Evolutionary conservation across 2,329 filamentous ascomycete genomes (phyloP).

Genomic region (Aureobasidium sp.): DNA sequence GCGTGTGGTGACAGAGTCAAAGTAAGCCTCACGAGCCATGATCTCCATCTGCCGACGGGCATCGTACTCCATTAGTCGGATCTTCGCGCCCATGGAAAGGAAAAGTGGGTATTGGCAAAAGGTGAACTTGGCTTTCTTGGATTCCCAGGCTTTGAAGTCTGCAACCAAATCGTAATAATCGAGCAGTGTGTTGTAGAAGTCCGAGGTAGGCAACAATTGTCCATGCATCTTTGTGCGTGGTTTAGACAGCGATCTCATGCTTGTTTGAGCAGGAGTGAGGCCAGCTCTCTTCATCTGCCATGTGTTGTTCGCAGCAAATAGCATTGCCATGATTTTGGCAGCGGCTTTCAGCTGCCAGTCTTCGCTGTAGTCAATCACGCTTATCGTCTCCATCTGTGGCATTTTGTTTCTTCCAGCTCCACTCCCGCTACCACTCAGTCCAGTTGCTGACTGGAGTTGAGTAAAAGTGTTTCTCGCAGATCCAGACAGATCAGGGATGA

Average conservation of each 20-base stretch:
- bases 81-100: slow-evolving; percentile 86
- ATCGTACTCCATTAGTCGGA: slow-evolving; percentile 81
- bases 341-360: slow-evolving; percentile 87
- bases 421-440: slow-evolving; percentile 38
- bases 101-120: slow-evolving; percentile 93
- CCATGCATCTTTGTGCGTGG: slow-evolving; percentile 44
- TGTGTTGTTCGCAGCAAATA: slow-evolving; percentile 73
- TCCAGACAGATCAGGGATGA: slow-evolving; percentile 65
- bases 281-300: slow-evolving; percentile 20
- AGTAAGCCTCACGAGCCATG: slow-evolving; percentile 82
- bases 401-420: slow-evolving; percentile 36
- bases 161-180: slow-evolving; percentile 78
- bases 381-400: slow-evolving; percentile 42
- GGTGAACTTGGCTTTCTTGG: slow-evolving; percentile 62
- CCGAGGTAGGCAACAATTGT: slow-evolving; percentile 67
- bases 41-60: slow-evolving; percentile 81
- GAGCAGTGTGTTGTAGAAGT: slow-evolving; percentile 81
- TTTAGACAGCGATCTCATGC: slow-evolving; percentile 19
- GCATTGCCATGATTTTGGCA: slow-evolving; percentile 66
- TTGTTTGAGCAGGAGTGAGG: slow-evolving; percentile 11
- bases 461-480: slow-evolving; percentile 55
- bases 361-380: slow-evolving; percentile 60
- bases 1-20: slow-evolving; percentile 74
- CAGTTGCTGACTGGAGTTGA: slow-evolving; percentile 70
- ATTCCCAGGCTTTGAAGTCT: slow-evolving; percentile 86